Percentiles rank a stretch among this genome's conserved stretches.
phyloP scores from a whole-genome alignment of 75 land plant genomes.

The Pinus taeda region DNA sequence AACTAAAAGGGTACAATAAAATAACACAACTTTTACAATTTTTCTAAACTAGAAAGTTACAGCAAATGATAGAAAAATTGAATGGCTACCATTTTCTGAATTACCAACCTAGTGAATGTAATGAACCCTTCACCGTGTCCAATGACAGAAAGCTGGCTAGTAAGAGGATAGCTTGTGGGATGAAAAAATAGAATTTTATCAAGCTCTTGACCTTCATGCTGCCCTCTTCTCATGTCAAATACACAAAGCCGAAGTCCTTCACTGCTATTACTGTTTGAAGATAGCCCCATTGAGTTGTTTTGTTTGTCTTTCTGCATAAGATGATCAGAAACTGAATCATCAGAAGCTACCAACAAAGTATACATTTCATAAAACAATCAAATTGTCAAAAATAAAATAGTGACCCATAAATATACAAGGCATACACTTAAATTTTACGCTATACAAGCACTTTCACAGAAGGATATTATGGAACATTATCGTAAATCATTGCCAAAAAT shows the following conservation, averaged over 20 bases:
- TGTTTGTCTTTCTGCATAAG: no score
- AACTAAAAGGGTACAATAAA: not conserved
- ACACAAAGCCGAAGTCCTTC: constrained; percentile 72
- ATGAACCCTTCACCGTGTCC: constrained; percentile 98
- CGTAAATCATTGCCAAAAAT: no score
- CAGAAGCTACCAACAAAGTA: no score
- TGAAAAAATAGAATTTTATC: constrained; percentile 95
- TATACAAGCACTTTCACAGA: no score
- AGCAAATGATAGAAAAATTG: not conserved
- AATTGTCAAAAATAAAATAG: no score
- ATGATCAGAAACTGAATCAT: no score
- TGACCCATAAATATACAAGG: no score
- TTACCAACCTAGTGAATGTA: constrained; percentile 86
- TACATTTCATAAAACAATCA: no score
- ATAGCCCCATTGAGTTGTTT: constrained; percentile 34
- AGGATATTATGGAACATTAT: no score
- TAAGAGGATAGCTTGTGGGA: constrained; percentile 73
- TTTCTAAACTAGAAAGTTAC: not conserved
- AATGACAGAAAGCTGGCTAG: constrained; percentile 82
- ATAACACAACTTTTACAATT: not conserved
- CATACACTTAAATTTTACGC: no score
- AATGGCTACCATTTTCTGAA: not conserved
- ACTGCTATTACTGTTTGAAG: constrained; percentile 19
- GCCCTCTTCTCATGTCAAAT: constrained; percentile 95
- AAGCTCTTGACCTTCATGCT: constrained; percentile 90